These are phyloP conservation scores for Arachnopeziza araneosa DNA, from an alignment of 2,329 filamentous ascomycete genomes.

Conservation along the genomic window DNA sequence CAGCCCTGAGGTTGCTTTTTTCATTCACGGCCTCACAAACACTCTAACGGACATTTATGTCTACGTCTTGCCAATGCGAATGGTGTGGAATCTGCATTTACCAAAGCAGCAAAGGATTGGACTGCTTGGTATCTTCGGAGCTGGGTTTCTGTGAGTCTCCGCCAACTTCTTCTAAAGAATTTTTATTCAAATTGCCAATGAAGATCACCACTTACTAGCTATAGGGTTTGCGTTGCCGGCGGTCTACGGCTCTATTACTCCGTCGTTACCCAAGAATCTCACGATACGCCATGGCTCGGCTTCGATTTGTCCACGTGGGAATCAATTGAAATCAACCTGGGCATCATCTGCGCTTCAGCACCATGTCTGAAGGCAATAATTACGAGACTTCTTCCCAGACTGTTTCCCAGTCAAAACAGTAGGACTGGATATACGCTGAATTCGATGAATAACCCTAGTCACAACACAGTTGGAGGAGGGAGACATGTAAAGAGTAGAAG, in stretches of 20 bases:
- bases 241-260: slow-evolving; percentile 2
- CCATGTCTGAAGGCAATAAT: slow-evolving; percentile 7
- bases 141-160: slow-evolving; percentile 1
- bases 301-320: slow-evolving; percentile 8
- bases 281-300: slow-evolving; percentile 6
- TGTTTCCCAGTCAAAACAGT: neutral
- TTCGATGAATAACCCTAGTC: neutral
- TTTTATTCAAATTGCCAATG: neutral
- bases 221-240: slow-evolving; percentile 4
- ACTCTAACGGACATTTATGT: slow-evolving; percentile 4
- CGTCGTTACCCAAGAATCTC: slow-evolving; percentile 1
- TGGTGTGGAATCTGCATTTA: slow-evolving; percentile 3
- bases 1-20: slow-evolving; percentile 3
- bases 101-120: slow-evolving; percentile 4
- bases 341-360: slow-evolving; percentile 8
- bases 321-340: slow-evolving; percentile 6
- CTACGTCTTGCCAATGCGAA: slow-evolving; percentile 3
- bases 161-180: neutral
- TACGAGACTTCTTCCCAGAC: neutral
- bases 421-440: neutral
- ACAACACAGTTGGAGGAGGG: neutral
- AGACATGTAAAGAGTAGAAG: neutral
- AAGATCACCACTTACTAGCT: neutral
- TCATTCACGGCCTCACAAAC: slow-evolving; percentile 7
- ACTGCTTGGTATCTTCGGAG: slow-evolving; percentile 1